Base-by-base conservation (phyloP, 2,329 filamentous ascomycete genomes). In the Diaporthe destruens region DNA sequence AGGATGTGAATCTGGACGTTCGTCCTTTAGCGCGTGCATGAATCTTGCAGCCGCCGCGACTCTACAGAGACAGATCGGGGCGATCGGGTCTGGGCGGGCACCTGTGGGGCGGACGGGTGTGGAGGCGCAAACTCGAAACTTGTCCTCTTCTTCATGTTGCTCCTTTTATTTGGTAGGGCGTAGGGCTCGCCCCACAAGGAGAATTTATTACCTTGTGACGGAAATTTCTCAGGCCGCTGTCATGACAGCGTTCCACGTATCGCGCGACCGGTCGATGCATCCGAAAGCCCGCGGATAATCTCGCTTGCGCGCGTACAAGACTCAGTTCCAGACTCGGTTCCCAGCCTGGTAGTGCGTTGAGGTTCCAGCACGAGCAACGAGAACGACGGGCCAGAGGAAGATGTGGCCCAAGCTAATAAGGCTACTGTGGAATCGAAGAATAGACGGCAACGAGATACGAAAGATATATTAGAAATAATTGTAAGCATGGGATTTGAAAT, bases 11-110 rank as follows among this genome's bases (percentile, higher is more conserved):
- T 53, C 61, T 65, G 44, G 44, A 34, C 12, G 59, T 42, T 49
- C 36, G 49, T 29, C 44, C 9, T 23, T 36, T 65, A 65, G 59
- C 59, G 59, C 42, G 29, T 51, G 61, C 61, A 65, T 65, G 61
- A 36, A 65, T 65, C 61, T 65, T 51, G 61, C 61, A 65, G 44
- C 61, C 7, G 61, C 61, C 44, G 4, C 16, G 23, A 12, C 23
- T 18, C 61, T 49, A 34, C 44, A 23, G 61, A 51, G 59, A 51
- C 44, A 63, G 59, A 65, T 65, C 25, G 25, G 42, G 44, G 42
- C 44, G 61, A 65, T 65, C 61, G 61, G 61, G 61, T 25, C 61
- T 65, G 12, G 29, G 61, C 61, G 44, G 11, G 32, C n/a, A n/a
- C n/a, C n/a, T n/a, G 61, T 51, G 59, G 59, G 59, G 59, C 34